Percentiles rank a stretch among this genome's conserved stretches.
These are phyloP conservation scores for Biscogniauxia marginata DNA, from an alignment of 2,329 filamentous ascomycete genomes.

Conservation along the genomic window DNA sequence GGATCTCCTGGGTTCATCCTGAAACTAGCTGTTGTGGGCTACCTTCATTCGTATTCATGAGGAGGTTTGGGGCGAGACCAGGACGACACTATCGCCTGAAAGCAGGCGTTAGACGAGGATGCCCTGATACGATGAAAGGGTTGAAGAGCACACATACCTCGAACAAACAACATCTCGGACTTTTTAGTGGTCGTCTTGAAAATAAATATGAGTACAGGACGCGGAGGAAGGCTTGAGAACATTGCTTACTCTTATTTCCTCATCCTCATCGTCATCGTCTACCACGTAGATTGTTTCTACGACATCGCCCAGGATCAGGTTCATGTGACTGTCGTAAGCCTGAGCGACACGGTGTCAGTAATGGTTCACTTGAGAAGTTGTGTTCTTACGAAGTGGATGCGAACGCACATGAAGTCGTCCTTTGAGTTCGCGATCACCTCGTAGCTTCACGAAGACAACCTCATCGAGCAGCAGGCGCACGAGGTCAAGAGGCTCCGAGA, in stretches of 20 bases:
- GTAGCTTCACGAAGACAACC: slow-evolving; percentile 93
- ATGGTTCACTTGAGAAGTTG: not conserved
- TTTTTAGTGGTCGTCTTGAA: slow-evolving; percentile 87
- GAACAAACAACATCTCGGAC: slow-evolving; percentile 96
- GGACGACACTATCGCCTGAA: slow-evolving; percentile 68
- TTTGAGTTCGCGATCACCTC: slow-evolving; percentile 93
- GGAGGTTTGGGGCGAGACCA: slow-evolving; percentile 63
- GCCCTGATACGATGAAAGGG: slow-evolving; percentile 21
- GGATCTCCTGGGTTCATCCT: not conserved
- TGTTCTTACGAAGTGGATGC: not conserved
- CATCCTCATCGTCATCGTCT: slow-evolving; percentile 82
- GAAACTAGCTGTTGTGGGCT: no score
- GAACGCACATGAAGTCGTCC: slow-evolving; percentile 83
- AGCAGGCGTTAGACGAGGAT: slow-evolving; percentile 21
- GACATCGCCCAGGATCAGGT: slow-evolving; percentile 91
- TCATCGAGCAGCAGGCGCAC: slow-evolving; percentile 94
- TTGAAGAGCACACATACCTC: slow-evolving; percentile 64
- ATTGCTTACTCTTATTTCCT: slow-evolving; percentile 66
- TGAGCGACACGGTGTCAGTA: slow-evolving; percentile 38
- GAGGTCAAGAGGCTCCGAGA: slow-evolving; percentile 91
- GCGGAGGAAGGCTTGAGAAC: not conserved
- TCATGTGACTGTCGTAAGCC: slow-evolving; percentile 99
- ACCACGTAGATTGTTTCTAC: slow-evolving; percentile 96
- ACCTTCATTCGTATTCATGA: slow-evolving; percentile 30
- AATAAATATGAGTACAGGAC: slow-evolving; percentile 2